Evolutionary conservation across 78 protist genomes (phyloP).

Genomic region (Dictyostelium purpureum): DNA sequence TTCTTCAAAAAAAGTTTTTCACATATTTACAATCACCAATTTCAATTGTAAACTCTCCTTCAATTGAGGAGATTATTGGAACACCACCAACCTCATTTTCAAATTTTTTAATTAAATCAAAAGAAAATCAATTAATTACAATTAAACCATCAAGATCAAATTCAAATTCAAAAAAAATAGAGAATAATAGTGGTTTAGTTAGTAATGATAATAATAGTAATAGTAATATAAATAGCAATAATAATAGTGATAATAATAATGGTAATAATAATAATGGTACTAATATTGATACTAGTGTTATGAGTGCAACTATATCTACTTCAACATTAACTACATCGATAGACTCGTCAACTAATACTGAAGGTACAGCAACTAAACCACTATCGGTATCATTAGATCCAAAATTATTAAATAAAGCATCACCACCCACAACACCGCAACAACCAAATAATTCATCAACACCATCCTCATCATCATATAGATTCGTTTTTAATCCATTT

Average conservation of each 20-base stretch:
- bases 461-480: conserved; percentile 6
- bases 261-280: neutral
- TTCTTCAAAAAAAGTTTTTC: conserved; percentile 17
- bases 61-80: conserved; percentile 12
- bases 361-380: neutral
- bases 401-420: no score
- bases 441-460: neutral
- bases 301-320: neutral
- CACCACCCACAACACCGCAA: neutral
- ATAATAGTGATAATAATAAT: neutral
- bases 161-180: conserved; percentile 1
- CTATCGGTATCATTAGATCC: no score
- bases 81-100: conserved; percentile 22
- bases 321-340: neutral
- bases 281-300: no score
- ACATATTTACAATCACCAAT: conserved; percentile 56
- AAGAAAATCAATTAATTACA: conserved; percentile 13
- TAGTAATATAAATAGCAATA: neutral
- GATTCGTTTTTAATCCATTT: conserved; percentile 44
- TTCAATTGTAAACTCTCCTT: conserved; percentile 41
- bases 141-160: conserved; percentile 26
- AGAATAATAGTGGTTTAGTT: neutral
- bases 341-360: neutral
- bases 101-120: conserved; percentile 25
- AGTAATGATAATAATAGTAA: neutral